These are phyloP conservation scores for Colletotrichum endophyticum DNA, from an alignment of 2,329 filamentous ascomycete genomes.

Conservation along the genomic window DNA sequence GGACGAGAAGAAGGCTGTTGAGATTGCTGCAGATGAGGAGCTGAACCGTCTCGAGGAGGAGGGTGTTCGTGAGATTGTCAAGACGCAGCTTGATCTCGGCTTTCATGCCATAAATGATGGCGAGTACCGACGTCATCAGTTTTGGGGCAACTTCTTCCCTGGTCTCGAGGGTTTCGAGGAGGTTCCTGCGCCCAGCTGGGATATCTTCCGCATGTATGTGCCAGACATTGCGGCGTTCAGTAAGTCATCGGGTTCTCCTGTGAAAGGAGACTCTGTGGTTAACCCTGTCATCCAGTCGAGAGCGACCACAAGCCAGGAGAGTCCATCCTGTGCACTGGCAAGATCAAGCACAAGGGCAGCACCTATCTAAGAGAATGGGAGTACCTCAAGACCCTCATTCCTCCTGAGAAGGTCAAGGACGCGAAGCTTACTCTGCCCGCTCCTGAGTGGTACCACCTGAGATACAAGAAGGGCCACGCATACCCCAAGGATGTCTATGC, in stretches of 20 bases:
- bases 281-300: slow-evolving; percentile 34
- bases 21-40: slow-evolving; percentile 48
- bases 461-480: slow-evolving; percentile 59
- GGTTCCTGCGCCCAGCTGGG: slow-evolving; percentile 32
- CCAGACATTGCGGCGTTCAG: slow-evolving; percentile 47
- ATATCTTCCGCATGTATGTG: slow-evolving; percentile 42
- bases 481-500: slow-evolving; percentile 62
- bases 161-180: slow-evolving; percentile 47
- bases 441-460: slow-evolving; percentile 69
- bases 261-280: not conserved
- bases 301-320: slow-evolving; percentile 52
- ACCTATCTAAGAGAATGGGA: slow-evolving; percentile 47
- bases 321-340: slow-evolving; percentile 49
- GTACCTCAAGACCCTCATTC: slow-evolving; percentile 50
- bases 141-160: slow-evolving; percentile 38
- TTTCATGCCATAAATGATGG: slow-evolving; percentile 73
- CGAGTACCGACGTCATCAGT: slow-evolving; percentile 59
- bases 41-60: slow-evolving; percentile 69
- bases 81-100: slow-evolving; percentile 70
- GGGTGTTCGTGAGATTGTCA: slow-evolving; percentile 70
- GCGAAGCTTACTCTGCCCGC: slow-evolving; percentile 69
- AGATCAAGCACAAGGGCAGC: slow-evolving; percentile 50
- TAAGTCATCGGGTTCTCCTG: slow-evolving; percentile 7
- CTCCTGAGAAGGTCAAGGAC: slow-evolving; percentile 65
- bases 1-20: slow-evolving; percentile 28